Evolutionary conservation across 2,329 filamentous ascomycete genomes (phyloP).

Genomic region (Phaeosphaeria sp.): DNA sequence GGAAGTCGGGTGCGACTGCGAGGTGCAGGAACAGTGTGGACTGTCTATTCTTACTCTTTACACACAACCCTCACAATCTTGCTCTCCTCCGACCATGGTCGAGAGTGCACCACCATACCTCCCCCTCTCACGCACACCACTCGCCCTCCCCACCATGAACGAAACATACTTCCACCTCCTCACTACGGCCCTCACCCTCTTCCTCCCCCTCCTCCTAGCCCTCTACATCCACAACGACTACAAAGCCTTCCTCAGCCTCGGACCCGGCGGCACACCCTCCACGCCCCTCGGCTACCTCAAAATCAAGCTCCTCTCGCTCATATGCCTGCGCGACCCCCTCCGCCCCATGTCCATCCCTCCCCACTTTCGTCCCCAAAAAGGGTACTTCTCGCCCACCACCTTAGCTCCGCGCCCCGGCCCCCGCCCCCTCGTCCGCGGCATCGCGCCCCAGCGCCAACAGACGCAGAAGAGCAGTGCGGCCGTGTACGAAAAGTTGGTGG

Average conservation of each 20-base stretch:
- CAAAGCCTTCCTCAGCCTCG: constrained; percentile 75
- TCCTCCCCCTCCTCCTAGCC: constrained; percentile 34
- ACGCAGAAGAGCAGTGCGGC: constrained; percentile 68
- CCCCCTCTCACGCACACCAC: not conserved
- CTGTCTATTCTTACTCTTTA: not conserved
- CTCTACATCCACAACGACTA: constrained; percentile 72
- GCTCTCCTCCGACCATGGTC: not conserved
- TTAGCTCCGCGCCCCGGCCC: constrained; percentile 69
- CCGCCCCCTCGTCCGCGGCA: constrained; percentile 73
- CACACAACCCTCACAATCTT: not conserved
- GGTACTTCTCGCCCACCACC: constrained; percentile 60
- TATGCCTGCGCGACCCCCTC: constrained; percentile 75
- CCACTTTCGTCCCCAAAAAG: constrained; percentile 60
- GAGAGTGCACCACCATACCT: not conserved
- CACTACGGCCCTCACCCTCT: constrained; percentile 27
- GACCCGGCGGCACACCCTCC: constrained; percentile 79
- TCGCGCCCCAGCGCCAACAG: constrained; percentile 82
- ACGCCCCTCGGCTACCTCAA: constrained; percentile 76
- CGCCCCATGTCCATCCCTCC: constrained; percentile 62
- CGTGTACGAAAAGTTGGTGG: constrained; percentile 48
- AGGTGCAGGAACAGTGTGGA: not conserved
- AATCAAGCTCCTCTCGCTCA: constrained; percentile 74
- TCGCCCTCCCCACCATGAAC: constrained; percentile 5
- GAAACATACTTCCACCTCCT: constrained; percentile 20
- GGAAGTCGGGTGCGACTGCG: not conserved